Conservation (phyloP, 306 rosid genomes). For the Malus orientalis region DNA sequence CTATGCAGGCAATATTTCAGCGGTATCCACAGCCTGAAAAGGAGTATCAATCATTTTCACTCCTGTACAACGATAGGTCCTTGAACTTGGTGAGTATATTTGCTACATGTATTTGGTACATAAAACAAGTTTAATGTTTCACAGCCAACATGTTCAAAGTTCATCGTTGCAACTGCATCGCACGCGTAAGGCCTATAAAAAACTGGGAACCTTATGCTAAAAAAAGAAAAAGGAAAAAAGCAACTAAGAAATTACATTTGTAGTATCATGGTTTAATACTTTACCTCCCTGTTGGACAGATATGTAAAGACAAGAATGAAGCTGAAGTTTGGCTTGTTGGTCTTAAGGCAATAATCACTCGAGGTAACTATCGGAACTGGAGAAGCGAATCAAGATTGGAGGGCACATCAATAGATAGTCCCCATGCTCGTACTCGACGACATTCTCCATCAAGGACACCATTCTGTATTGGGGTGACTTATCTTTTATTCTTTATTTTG, state of each 20-base stretch:
- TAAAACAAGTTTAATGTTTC: neutral
- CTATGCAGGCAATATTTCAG: slow-evolving; percentile 82
- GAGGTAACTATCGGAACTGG: slow-evolving; percentile 46
- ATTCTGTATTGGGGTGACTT: slow-evolving; percentile 34
- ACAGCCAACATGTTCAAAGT: neutral
- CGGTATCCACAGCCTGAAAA: slow-evolving; percentile 95
- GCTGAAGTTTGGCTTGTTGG: slow-evolving; percentile 97
- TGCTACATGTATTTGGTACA: neutral
- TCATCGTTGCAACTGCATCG: neutral
- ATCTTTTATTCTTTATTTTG: neutral
- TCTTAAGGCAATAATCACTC: slow-evolving; percentile 71
- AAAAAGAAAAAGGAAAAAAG: neutral
- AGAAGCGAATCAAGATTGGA: slow-evolving; percentile 49
- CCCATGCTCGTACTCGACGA: slow-evolving; percentile 46
- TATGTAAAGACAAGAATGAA: slow-evolving; percentile 97
- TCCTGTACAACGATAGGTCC: slow-evolving; percentile 70
- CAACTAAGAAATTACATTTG: neutral
- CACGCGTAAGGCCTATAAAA: neutral
- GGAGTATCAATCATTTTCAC: slow-evolving; percentile 98
- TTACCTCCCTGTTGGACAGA: slow-evolving; percentile 47
- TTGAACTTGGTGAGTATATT: slow-evolving; percentile 80
- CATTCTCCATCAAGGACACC: slow-evolving; percentile 56
- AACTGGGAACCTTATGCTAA: neutral
- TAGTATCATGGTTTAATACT: slow-evolving; percentile 18
- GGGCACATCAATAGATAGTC: slow-evolving; percentile 45